phyloP scores from a whole-genome alignment of 768 basidiomycete genomes.

The Pulveroboletus frians region DNA sequence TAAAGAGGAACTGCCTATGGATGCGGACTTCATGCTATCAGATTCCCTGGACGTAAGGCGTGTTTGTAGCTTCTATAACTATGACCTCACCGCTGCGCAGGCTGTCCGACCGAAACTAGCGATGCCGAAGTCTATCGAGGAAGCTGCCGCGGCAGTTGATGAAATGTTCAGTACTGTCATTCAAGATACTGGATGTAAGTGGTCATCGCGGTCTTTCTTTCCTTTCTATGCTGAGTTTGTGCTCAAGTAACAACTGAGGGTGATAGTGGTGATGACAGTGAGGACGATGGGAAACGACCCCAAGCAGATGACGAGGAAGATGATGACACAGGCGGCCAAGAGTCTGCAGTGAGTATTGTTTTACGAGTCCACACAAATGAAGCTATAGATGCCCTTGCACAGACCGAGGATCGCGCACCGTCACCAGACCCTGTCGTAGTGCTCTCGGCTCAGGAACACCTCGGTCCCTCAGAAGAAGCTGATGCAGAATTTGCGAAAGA shows the following conservation, averaged over 20 bases:
- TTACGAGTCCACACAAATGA: not conserved
- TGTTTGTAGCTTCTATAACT: not conserved
- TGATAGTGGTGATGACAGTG: conserved; percentile 50
- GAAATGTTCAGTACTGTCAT: conserved; percentile 74
- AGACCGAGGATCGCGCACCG: conserved; percentile 62
- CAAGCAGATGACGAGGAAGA: conserved; percentile 61
- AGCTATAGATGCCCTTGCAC: not conserved
- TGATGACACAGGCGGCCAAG: conserved; percentile 42
- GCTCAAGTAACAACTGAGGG: conserved; percentile 32
- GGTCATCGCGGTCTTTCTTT: not conserved
- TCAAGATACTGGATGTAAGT: conserved; percentile 54
- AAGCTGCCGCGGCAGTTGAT: conserved; percentile 85
- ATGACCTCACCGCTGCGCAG: conserved; percentile 34
- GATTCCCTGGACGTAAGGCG: conserved; percentile 83
- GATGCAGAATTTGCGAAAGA: conserved; percentile 94
- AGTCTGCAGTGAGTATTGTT: conserved; percentile 47
- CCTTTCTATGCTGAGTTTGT: conserved; percentile 11
- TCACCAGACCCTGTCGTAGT: conserved; percentile 82
- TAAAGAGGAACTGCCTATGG: conserved; percentile 91
- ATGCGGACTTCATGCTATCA: conserved; percentile 93
- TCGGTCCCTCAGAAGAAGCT: conserved; percentile 84
- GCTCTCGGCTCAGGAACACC: conserved; percentile 61
- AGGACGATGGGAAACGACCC: conserved; percentile 36
- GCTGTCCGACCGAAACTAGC: conserved; percentile 80
- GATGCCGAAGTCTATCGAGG: conserved; percentile 69